phyloP scores from a whole-genome alignment of 176 grass and related monocot species.

The Avena insularis region DNA sequence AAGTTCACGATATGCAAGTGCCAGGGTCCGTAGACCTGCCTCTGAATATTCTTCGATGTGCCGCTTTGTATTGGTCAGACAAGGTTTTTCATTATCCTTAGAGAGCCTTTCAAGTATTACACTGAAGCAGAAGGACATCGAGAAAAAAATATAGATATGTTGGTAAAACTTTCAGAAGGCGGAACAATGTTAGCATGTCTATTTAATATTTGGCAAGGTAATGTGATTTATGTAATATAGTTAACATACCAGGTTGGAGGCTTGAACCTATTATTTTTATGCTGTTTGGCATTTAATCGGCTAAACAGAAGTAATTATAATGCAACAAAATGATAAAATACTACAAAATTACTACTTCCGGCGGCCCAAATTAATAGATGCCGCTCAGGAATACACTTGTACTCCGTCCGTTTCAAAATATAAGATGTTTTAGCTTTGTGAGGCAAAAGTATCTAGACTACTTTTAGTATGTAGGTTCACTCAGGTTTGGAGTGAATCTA shows the following conservation, averaged over 20 bases:
- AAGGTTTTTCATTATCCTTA: constrained; percentile 55
- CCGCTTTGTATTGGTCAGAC: constrained; percentile 61
- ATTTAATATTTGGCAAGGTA: neutral
- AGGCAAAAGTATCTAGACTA: too few relatives aligned
- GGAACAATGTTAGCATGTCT: constrained; percentile 7
- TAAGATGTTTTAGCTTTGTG: too few relatives aligned
- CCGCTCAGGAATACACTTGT: too few relatives aligned
- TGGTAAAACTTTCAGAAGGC: neutral
- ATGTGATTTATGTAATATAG: constrained; percentile 16
- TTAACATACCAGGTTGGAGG: neutral
- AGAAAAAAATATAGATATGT: constrained; percentile 6
- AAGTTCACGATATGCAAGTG: constrained; percentile 86
- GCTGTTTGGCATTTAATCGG: constrained; percentile 22
- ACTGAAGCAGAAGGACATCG: constrained; percentile 46
- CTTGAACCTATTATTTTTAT: neutral
- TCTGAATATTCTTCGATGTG: constrained; percentile 84
- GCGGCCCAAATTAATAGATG: too few relatives aligned
- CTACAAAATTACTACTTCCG: too few relatives aligned
- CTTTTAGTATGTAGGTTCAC: too few relatives aligned
- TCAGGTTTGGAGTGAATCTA: too few relatives aligned
- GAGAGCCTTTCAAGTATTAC: constrained; percentile 87
- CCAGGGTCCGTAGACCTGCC: constrained; percentile 84
- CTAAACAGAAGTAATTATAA: neutral
- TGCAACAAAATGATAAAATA: constrained; percentile 2
- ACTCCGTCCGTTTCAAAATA: too few relatives aligned